Evolutionary conservation across 306 rosid genomes (phyloP), one percentile per base, ranked within the genome.

Genomic region (Cicer yamashitae): DNA sequence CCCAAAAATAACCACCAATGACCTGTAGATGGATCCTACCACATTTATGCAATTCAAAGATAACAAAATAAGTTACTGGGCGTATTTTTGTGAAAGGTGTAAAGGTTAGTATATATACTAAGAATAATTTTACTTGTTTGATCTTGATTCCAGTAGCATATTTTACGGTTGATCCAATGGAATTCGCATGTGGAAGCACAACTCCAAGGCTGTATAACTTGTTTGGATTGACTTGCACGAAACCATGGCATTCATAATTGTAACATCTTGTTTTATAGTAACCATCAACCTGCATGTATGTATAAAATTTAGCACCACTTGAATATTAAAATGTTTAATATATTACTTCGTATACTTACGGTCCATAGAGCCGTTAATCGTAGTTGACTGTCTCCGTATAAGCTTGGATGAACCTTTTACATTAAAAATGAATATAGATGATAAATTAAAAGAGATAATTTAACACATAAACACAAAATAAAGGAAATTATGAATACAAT

Each of bases 1-100:
- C 20, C 51, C 15, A 74, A 0, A 5, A 8, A 0, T 15, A 70
- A 45, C 77, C 77, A 73, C 77, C 77, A 73, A n/a, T 57, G 30
- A 2, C 77, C 77, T 1, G 58, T 25, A 3, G 22, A 22, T 43
- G 12, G 10, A 59, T 73, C 77, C 76, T 58, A 25, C 34, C 44
- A 44, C 11, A 73, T 13, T 38, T 54, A 39, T 7, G 37, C 11
- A 65, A 51, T 51, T 39, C 43, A 39, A n/a, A n/a, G n/a, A n/a
- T n/a, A n/a, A 39, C 0, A 39, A 39, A 39, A 39, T n/a, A n/a
- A 39, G 1, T 18, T 18, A 1, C n/a, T n/a, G n/a, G n/a, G n/a
- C n/a, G n/a, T n/a, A n/a, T n/a, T n/a, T n/a, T n/a, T n/a, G n/a
- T n/a, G n/a, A n/a, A n/a, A n/a, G n/a, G n/a, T n/a, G n/a, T n/a